phyloP scores from a whole-genome alignment of 2,329 filamentous ascomycete species.

The Albifimbria verrucaria region DNA sequence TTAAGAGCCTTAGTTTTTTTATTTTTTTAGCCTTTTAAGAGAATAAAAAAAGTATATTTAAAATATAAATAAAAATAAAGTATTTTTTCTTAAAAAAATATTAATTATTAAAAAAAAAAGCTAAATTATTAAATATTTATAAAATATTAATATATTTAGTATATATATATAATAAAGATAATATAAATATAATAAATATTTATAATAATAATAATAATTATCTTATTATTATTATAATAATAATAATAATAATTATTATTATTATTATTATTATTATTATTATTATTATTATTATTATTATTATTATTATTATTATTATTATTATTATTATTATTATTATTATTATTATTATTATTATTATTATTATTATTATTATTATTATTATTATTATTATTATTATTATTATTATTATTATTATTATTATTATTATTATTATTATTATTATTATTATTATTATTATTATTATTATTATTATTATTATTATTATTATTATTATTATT shows the following conservation, averaged over 20 bases:
- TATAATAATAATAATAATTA: background rate
- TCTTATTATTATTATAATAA: no score
- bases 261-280: no score
- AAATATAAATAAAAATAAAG: background rate
- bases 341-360: background rate
- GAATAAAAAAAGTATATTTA: background rate
- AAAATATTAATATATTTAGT: background rate
- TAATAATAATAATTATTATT: background rate
- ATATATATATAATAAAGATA: background rate
- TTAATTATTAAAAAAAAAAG: background rate
- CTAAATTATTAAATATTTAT: background rate
- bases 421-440: no score
- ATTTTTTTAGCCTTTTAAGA: no score
- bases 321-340: background rate
- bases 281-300: background rate
- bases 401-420: no score
- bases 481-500: no score
- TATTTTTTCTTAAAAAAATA: background rate
- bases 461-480: no score
- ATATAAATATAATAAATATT: background rate
- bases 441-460: no score
- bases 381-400: no score
- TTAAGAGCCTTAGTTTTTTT: no score
- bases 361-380: background rate
- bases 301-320: background rate